Evolutionary conservation across 768 basidiomycete genomes (phyloP), one percentile per base, ranked within the genome.

Genomic region (Gymnopilus dilepis): DNA sequence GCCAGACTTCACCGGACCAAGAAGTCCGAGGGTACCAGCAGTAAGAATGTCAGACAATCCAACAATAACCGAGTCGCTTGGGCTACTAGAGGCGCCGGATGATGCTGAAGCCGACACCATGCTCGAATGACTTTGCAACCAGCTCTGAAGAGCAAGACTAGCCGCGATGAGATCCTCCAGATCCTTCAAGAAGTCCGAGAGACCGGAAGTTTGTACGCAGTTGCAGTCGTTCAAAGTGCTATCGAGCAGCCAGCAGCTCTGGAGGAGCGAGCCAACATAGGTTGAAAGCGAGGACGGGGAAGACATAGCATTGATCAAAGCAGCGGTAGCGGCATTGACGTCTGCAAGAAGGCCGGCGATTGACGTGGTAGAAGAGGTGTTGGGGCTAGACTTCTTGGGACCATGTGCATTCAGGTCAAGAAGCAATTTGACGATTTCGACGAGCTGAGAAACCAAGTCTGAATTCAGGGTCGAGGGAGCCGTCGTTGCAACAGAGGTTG

Each of bases 261-360:
- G 47, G 9, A 74, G 65, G 19, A 75, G 63, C 11, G 53, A 43
- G 26, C 70, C 56, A 34, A 69, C 56, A 30, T 68, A 69, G 5
- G 55, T 42, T 19, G 69, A 41, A 11, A 76, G 59, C 1, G 61
- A 41, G 5, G 59, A 60, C 19, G 54, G 48, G 24, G 71, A 47
- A 1, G 71, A 67, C 4, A 60, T 59, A 9, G 75, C 72, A 12
- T 62, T 55, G 9, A 74, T 42, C 11, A 74, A 60, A 28, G 67
- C 60, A 2, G 43, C 57, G 2, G 71, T 65, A 8, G 65, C 70
- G 5, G 34, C 56, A 19, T 66, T 63, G 53, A 74, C 54, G 21
- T 64, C 61, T 53, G 61, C 58, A 15, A 73, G 41, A 38, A 72
- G 65, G 64, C 57, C 64, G 43, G 53, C 58, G 62, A 60, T 64